A percentile compares a stretch with the other conserved stretches of the same genome.
phyloP scores from a whole-genome alignment of 1,284 basidiomycete species.

The Tilletia indica region DNA sequence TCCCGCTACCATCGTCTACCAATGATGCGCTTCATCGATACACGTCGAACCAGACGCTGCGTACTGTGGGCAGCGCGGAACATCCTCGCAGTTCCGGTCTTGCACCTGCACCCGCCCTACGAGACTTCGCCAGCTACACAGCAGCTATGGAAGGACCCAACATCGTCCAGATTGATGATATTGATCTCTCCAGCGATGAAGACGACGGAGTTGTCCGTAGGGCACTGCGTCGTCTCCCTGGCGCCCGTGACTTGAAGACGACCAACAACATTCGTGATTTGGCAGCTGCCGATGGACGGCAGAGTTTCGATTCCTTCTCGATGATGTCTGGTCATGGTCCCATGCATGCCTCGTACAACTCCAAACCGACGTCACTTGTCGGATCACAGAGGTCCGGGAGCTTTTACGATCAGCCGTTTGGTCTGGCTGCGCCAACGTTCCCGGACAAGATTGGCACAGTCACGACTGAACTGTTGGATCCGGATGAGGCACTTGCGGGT shows the following conservation, averaged over 20 bases:
- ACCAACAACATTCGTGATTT: slow-evolving; percentile 43
- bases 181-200: slow-evolving; percentile 52
- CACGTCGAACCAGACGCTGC: slow-evolving; percentile 12
- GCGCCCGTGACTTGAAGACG: slow-evolving; percentile 46
- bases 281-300: slow-evolving; percentile 25
- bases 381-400: slow-evolving; percentile 9
- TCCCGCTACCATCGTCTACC: not conserved
- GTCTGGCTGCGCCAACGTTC: slow-evolving; percentile 15
- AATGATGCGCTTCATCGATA: slow-evolving; percentile 4
- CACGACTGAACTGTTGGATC: slow-evolving; percentile 45
- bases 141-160: slow-evolving; percentile 25
- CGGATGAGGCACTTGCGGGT: slow-evolving; percentile 46
- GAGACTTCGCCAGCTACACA: slow-evolving; percentile 5
- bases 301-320: slow-evolving; percentile 35
- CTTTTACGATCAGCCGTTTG: not conserved
- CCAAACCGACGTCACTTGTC: slow-evolving; percentile 16
- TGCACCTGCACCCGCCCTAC: not conserved
- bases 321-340: slow-evolving; percentile 17
- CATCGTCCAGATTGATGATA: slow-evolving; percentile 52
- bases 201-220: slow-evolving; percentile 47
- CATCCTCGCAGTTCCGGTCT: not conserved
- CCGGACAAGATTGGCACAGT: slow-evolving; percentile 37
- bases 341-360: slow-evolving; percentile 12
- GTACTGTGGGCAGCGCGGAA: not conserved
- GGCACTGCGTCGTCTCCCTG: slow-evolving; percentile 45